Base-by-base conservation (phyloP, 2,329 filamentous ascomycete species). In the Pseudogymnoascus sp. region DNA sequence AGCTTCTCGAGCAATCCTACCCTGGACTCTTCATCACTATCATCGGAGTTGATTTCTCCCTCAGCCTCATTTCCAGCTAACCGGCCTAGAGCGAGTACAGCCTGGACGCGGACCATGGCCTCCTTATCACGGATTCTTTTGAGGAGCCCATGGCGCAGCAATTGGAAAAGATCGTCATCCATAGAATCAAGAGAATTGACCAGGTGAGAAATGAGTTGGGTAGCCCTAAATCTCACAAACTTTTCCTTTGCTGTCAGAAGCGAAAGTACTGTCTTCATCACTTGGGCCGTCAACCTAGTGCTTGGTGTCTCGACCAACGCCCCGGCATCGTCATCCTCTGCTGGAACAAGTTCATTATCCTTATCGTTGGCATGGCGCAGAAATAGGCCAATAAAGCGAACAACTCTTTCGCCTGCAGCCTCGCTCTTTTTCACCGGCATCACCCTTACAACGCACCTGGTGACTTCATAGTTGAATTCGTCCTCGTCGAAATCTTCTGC, bases 111-210 rank as follows among this genome's bases (percentile, higher is more conserved):
- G 7, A 99, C 91, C 73, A 92, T 90, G 5, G 92, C 84, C 73
- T 99, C 94, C 75, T 97, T 97, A 76, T 99, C 94, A 67, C 91
- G 86, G 60, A 97, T 88, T 35, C 94, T 84, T 75, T 90, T 95
- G 49, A 96, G 78, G 38, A 99, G 79, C 0, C 88, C 89, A 61
- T 90, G 82, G 60, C 91, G 84, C 64, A 97, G 80, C 64, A 91
- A 84, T 69, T 92, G 86, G 73, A 96, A 99, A 9, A 97, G 77
- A 58, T 94, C 91, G 72, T 96, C 92, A 70, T 97, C 94, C 69
- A 97, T 91, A 1, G 91, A 88, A 65, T 96, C 91, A 25, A 99
- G 81, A 11, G 89, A 94, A 76, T 96, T 96, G 76, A 99, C 88
- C 66, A 97, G 87, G 72, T 96, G 90, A 1, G 92, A 89, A 61